Evolutionary conservation across 768 basidiomycete species (phyloP).

Genomic region (Russula olivacea): DNA sequence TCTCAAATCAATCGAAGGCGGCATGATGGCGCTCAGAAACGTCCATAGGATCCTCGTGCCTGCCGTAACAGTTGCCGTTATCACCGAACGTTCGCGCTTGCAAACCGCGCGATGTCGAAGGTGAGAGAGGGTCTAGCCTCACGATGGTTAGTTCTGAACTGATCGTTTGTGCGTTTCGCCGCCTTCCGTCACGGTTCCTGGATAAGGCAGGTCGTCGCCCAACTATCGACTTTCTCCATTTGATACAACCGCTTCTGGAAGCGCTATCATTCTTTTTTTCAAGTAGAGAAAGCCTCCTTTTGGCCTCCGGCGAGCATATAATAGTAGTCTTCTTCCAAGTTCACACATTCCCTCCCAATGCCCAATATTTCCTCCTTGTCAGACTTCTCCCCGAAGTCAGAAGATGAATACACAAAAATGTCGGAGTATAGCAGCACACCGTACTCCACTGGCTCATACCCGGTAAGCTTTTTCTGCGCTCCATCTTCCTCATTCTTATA

Average conservation of each 20-base stretch:
- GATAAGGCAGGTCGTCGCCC: not conserved
- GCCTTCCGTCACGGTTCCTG: too few species aligned
- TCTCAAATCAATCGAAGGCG: too few species aligned
- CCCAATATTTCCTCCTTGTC: too few species aligned
- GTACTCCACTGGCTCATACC: too few species aligned
- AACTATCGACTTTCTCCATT: not conserved
- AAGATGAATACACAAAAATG: too few species aligned
- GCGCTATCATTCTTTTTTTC: not conserved
- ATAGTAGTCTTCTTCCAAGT: too few species aligned
- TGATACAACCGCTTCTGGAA: not conserved
- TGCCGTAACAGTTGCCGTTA: not conserved
- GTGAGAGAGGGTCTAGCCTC: too few species aligned
- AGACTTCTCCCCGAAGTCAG: too few species aligned
- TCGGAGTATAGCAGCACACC: too few species aligned
- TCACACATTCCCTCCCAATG: not conserved
- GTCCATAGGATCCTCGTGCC: not conserved
- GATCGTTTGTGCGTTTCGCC: too few species aligned
- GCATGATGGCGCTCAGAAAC: too few species aligned
- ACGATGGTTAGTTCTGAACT: not conserved
- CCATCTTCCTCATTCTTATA: not conserved
- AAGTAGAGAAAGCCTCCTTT: too few species aligned
- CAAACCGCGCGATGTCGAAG: not conserved
- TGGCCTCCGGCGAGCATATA: not conserved
- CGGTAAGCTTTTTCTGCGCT: not conserved
- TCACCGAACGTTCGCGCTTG: not conserved